Percentiles rank a stretch among this genome's conserved stretches.
Evolutionary conservation across 106 monocot genomes (phyloP).

Genomic region (Dendrobium officinale): DNA sequence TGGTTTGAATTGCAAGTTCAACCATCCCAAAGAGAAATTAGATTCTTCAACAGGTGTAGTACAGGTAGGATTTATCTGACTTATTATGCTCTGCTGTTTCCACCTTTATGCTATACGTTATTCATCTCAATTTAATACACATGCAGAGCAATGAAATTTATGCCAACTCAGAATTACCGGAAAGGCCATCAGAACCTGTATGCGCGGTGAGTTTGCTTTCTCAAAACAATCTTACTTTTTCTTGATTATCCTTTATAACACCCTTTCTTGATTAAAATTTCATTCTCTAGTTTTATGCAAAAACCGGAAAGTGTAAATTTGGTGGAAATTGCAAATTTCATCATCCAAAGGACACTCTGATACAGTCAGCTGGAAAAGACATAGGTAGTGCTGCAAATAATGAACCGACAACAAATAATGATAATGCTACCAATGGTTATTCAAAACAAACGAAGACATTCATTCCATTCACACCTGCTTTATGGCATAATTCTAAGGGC

Average conservation of each 20-base stretch:
- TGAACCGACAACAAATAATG: constrained; percentile 9
- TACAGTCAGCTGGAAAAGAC: constrained; percentile 20
- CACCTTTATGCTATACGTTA: neutral
- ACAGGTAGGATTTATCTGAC: neutral
- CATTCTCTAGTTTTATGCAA: constrained; percentile 60
- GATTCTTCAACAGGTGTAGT: constrained; percentile 5
- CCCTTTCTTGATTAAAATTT: neutral
- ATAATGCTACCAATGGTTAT: constrained; percentile 13
- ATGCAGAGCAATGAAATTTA: constrained; percentile 22
- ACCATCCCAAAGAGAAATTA: constrained; percentile 59
- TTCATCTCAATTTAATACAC: constrained; percentile 1
- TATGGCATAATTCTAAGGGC: constrained; percentile 81
- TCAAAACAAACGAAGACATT: constrained; percentile 14
- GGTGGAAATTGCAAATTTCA: constrained; percentile 79
- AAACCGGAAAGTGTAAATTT: constrained; percentile 85
- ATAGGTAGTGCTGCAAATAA: constrained; percentile 4
- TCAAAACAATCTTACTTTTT: neutral
- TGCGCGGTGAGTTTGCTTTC: constrained; percentile 43
- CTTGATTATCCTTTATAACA: neutral
- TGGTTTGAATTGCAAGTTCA: constrained; percentile 73
- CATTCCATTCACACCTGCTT: constrained; percentile 42
- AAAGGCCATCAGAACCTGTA: constrained; percentile 71
- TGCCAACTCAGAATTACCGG: constrained; percentile 44
- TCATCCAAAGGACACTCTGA: constrained; percentile 76
- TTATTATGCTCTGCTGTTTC: neutral